Evolutionary conservation across 1,139 yeast species (phyloP).

Genomic region (Arxiozyma telluris): DNA sequence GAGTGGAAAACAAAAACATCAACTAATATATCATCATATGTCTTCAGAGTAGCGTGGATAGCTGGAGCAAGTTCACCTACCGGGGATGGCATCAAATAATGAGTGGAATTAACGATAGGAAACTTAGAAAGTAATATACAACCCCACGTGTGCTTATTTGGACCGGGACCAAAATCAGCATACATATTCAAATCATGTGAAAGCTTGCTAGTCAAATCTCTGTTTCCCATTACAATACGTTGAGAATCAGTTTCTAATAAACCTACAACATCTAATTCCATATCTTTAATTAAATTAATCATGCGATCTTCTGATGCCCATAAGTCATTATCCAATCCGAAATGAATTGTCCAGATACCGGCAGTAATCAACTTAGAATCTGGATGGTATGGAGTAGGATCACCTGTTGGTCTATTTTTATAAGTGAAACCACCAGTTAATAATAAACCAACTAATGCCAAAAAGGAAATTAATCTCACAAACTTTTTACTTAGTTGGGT

Average conservation of each 20-base stretch:
- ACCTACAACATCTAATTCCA: conserved; percentile 86
- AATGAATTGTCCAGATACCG: conserved; percentile 97
- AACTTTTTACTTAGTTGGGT: conserved; percentile 13
- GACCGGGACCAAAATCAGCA: conserved; percentile 96
- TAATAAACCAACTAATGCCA: conserved; percentile 32
- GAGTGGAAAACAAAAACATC: conserved; percentile 96
- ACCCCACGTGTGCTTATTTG: conserved; percentile 98
- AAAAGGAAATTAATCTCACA: conserved; percentile 33
- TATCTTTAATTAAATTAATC: conserved; percentile 71
- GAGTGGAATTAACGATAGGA: conserved; percentile 84
- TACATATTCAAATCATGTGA: conserved; percentile 94
- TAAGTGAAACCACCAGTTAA: conserved; percentile 21
- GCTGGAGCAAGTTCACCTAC: conserved; percentile 98
- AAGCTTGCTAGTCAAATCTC: conserved; percentile 83
- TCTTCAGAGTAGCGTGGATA: conserved; percentile 87
- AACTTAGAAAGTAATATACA: conserved; percentile 85
- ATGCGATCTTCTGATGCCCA: conserved; percentile 94
- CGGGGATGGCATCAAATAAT: conserved; percentile 88
- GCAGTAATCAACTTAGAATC: conserved; percentile 74
- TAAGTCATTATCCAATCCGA: conserved; percentile 94
- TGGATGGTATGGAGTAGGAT: conserved; percentile 68
- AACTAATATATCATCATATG: conserved; percentile 66
- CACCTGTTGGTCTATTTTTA: conserved; percentile 26
- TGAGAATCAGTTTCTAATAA: conserved; percentile 89
- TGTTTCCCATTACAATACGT: conserved; percentile 86